These are phyloP conservation scores for Phyllosticta capitalensis DNA, from an alignment of 2,329 filamentous ascomycete species.

Conservation along the genomic window DNA sequence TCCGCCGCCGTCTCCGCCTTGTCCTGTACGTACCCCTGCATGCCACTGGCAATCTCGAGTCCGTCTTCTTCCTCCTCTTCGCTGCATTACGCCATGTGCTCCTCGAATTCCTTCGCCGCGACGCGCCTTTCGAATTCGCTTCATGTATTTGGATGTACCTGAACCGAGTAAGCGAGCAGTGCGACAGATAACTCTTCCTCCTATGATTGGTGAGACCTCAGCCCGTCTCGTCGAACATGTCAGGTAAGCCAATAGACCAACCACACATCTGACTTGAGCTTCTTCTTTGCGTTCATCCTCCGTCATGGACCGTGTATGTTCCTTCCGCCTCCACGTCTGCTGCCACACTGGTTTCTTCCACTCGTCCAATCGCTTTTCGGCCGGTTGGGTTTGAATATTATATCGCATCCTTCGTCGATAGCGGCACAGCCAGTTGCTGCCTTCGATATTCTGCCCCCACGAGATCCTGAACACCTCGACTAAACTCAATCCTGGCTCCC, in stretches of 20 bases:
- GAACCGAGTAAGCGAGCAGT: slow-evolving; percentile 6
- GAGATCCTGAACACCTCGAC: not conserved
- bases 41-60: not conserved
- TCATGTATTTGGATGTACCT: not conserved
- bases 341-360: not conserved
- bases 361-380: not conserved
- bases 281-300: slow-evolving; percentile 9
- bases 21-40: not conserved
- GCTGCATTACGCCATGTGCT: not conserved
- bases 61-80: not conserved
- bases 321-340: slow-evolving; percentile 3
- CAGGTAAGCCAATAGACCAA: not conserved
- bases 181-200: slow-evolving; percentile 8
- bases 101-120: not conserved
- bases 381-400: not conserved
- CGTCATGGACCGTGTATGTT: slow-evolving; percentile 7
- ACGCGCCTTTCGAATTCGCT: not conserved
- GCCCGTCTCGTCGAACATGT: not conserved
- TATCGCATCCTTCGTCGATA: not conserved
- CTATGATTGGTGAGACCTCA: slow-evolving; percentile 4
- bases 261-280: slow-evolving; percentile 1
- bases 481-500: not conserved
- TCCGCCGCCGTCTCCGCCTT: not conserved
- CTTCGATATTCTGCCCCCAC: not conserved
- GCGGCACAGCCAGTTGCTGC: not conserved